Conservation (phyloP, 2,329 filamentous ascomycete species). For the Scedosporium dehoogii region DNA sequence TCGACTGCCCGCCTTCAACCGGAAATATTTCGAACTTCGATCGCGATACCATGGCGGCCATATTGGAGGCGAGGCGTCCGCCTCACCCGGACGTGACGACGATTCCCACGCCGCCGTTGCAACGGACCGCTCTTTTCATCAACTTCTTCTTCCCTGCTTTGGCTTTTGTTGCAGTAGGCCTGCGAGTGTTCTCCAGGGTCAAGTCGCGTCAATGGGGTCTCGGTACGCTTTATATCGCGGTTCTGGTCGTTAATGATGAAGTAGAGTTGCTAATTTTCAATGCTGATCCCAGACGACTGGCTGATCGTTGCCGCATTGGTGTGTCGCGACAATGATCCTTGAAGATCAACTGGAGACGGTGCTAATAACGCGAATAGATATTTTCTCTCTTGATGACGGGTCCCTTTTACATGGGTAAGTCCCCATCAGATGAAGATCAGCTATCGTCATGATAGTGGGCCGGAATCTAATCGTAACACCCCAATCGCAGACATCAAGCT, state of each 20-base stretch:
- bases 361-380: background rate
- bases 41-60: slow-evolving; percentile 13
- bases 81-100: slow-evolving; percentile 34
- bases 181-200: slow-evolving; percentile 2
- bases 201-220: slow-evolving; percentile 7
- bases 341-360: slow-evolving; percentile 24
- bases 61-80: slow-evolving; percentile 25
- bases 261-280: slow-evolving; percentile 9
- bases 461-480: background rate
- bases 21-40: background rate
- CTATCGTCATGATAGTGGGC: no score
- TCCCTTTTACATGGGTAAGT: slow-evolving; percentile 2
- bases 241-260: background rate
- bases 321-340: slow-evolving; percentile 27
- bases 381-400: background rate
- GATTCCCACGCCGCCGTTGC: slow-evolving; percentile 8
- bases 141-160: slow-evolving; percentile 5
- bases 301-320: slow-evolving; percentile 4
- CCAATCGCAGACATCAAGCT: slow-evolving; percentile 1
- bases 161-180: background rate
- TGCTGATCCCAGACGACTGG: slow-evolving; percentile 1
- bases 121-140: slow-evolving; percentile 2
- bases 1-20: background rate
- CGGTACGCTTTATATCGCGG: background rate
- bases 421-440: background rate